These are phyloP conservation scores for Phialocephala subalpina DNA, from an alignment of 2,329 filamentous ascomycete species.

Conservation along the genomic window DNA sequence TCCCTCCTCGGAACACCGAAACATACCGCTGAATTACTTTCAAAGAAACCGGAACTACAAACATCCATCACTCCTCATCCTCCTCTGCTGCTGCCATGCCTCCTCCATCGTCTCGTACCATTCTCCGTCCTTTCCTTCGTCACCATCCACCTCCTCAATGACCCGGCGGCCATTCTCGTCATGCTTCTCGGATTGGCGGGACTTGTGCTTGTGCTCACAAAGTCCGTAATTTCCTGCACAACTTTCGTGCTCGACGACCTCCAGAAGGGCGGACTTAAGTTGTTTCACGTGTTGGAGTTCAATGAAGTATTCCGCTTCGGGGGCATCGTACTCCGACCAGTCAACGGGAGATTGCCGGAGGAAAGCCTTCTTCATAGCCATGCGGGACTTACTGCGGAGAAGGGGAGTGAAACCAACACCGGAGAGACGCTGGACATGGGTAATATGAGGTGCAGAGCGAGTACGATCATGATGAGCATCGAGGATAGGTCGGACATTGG, in stretches of 20 bases:
- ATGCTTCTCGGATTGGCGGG: not conserved
- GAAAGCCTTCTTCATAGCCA: not conserved
- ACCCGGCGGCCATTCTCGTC: slow-evolving; percentile 1
- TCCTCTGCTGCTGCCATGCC: not conserved
- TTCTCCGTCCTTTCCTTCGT: not conserved
- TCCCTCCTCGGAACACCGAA: not conserved
- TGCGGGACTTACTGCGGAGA: not conserved
- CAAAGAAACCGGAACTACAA: not conserved
- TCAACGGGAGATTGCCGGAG: not conserved
- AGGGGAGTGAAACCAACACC: not conserved
- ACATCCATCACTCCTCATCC: not conserved
- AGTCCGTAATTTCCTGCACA: not conserved
- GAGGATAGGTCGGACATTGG: not conserved
- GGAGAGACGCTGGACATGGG: not conserved
- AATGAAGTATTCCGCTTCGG: not conserved
- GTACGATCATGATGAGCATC: not conserved
- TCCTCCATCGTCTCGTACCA: not conserved
- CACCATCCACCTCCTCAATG: not conserved
- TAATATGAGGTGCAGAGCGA: not conserved
- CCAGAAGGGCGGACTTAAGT: not conserved
- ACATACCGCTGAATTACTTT: not conserved
- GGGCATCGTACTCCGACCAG: not conserved
- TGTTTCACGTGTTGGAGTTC: not conserved
- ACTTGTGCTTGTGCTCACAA: not conserved
- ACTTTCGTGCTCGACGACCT: slow-evolving; percentile 2